Conservation (phyloP, 192 early-diverging fungal genomes). For the Podila clonocystis region DNA sequence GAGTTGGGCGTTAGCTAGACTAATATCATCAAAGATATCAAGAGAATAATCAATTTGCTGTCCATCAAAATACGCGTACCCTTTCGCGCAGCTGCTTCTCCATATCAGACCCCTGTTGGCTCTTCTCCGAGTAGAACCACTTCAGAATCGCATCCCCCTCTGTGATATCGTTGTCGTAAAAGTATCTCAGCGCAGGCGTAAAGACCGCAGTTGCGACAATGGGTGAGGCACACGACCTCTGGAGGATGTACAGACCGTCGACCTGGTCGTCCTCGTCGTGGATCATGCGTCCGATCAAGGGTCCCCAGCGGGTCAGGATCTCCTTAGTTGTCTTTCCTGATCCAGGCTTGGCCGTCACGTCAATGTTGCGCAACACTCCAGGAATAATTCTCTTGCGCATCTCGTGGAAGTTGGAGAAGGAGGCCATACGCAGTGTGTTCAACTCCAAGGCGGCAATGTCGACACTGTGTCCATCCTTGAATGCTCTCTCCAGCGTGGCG, state of each 20-base stretch:
- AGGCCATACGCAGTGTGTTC: constrained; percentile 87
- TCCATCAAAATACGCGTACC: constrained; percentile 34
- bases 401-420: constrained; percentile 83
- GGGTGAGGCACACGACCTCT: constrained; percentile 25
- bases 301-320: constrained; percentile 73
- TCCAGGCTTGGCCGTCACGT: constrained; percentile 51
- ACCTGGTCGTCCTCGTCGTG: constrained; percentile 78
- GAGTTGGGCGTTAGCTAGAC: neutral
- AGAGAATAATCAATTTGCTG: neutral
- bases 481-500: constrained; percentile 82
- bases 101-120: constrained; percentile 48
- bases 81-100: constrained; percentile 63
- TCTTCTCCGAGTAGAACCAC: constrained; percentile 73
- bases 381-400: constrained; percentile 81
- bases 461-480: constrained; percentile 77
- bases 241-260: constrained; percentile 65
- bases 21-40: neutral
- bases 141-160: constrained; percentile 82
- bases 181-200: constrained; percentile 63
- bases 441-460: constrained; percentile 86
- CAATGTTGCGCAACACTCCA: constrained; percentile 69
- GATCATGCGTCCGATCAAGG: constrained; percentile 74
- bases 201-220: constrained; percentile 59
- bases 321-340: constrained; percentile 36
- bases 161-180: constrained; percentile 85